Conservation (phyloP, 2,329 filamentous ascomycete genomes). For the Diaporthe capsici region DNA sequence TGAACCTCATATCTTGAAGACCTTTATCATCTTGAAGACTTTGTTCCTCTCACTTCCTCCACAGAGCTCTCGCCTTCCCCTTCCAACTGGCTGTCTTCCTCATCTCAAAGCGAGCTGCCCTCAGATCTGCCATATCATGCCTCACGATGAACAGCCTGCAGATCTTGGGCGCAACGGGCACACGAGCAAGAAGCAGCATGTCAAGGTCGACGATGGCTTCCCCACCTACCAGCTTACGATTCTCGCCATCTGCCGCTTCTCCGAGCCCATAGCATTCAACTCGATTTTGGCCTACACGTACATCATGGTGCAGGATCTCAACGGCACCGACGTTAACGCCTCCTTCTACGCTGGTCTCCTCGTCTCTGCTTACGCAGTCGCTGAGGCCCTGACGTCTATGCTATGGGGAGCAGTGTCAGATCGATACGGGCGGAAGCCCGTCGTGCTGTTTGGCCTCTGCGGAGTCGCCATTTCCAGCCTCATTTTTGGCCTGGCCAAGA, state of each 20-base stretch:
- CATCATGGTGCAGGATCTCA: conserved; percentile 57
- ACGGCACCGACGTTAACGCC: conserved; percentile 55
- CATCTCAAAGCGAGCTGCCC: neutral
- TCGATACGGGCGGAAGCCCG: conserved; percentile 53
- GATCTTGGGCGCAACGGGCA: neutral
- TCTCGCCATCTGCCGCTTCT: conserved; percentile 61
- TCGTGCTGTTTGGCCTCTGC: conserved; percentile 50
- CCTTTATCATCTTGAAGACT: neutral
- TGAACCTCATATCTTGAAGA: conserved; percentile 15
- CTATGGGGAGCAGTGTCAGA: conserved; percentile 59
- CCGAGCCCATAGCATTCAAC: conserved; percentile 61
- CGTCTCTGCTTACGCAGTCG: conserved; percentile 59
- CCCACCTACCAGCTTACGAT: conserved; percentile 61
- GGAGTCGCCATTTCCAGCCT: conserved; percentile 55
- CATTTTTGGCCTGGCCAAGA: conserved; percentile 57
- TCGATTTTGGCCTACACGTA: conserved; percentile 61
- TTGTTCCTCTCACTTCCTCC: neutral
- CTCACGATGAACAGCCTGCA: conserved; percentile 14
- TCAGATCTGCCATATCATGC: conserved; percentile 25
- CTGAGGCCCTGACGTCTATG: conserved; percentile 58
- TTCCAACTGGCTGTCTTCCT: neutral
- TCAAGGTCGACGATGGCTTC: conserved; percentile 48
- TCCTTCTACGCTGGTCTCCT: conserved; percentile 66
- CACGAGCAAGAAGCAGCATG: conserved; percentile 1
- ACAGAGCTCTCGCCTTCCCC: neutral